Evolutionary conservation across 331 rosid genomes (phyloP), one percentile per base, ranked within the genome.

Genomic region (Rhamnella rubrinervis): DNA sequence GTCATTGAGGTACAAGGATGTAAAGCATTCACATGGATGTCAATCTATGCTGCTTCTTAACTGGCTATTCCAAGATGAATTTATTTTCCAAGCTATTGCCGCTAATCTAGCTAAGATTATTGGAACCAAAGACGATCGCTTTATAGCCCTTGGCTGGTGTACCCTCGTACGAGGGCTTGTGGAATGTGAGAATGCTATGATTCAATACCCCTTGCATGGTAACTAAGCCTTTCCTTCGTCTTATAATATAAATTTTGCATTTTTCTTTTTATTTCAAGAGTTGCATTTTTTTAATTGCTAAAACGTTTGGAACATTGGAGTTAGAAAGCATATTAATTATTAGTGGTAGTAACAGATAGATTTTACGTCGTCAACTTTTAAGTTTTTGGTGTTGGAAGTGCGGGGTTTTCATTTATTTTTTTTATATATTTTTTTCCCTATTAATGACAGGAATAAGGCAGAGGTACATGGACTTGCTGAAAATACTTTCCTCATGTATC

Each of bases 81-180:
- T 85, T 65, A 72, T 82, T 65, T 93, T 93, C 71, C 72, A 39
- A 62, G 80, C 84, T 0, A 66, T 85, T 61, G 86, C 84, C 2
- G 59, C 80, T 63, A 79, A 78, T 13, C 88, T 93, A 73, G 89
- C 89, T 14, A 67, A 75, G 74, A 38, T 93, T 7, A 58, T 88
- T 14, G 41, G 74, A 12, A 76, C 79, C 37, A 90, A 86, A 61
- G 85, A 79, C 4, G 96, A 90, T 61, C 93, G 87, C 41, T 93
- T 86, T 59, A 63, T 93, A 63, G 78, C 86, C 71, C 77, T 90
- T 41, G 96, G 95, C 41, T 93, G 98, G 98, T 93, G 98, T 77
- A 49, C 83, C 6, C 86, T 93, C 23, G 85, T 86, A 23, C 87
- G 98, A 52, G 75, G 73, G 59, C 84, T 90, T 26, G 71, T 84